A percentile compares a stretch with the other conserved stretches of the same genome.
Evolutionary conservation across 1,284 basidiomycete species (phyloP).

Genomic region (Heterobasidion irregulare): DNA sequence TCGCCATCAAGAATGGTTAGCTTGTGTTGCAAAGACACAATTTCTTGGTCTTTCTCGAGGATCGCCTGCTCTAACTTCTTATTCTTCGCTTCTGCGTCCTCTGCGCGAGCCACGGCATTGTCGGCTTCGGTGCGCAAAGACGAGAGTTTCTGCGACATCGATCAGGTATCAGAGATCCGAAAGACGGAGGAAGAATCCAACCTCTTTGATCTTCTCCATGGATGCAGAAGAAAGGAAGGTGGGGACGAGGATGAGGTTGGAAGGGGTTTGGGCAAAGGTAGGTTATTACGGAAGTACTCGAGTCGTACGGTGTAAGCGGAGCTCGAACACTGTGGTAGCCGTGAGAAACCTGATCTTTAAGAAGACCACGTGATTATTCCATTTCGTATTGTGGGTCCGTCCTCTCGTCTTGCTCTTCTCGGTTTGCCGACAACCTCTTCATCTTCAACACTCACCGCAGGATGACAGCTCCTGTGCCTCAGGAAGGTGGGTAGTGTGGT

Average conservation of each 20-base stretch:
- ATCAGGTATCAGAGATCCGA: constrained; percentile 24
- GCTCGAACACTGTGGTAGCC: too few species aligned
- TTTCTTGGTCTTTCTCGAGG: constrained; percentile 80
- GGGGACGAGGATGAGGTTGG: constrained; percentile 13
- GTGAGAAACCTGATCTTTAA: too few species aligned
- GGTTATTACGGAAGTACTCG: constrained; percentile 7
- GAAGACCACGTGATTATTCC: too few species aligned
- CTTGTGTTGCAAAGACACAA: constrained; percentile 77
- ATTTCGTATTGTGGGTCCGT: too few species aligned
- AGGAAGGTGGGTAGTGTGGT: constrained; percentile 42
- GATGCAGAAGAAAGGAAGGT: constrained; percentile 1
- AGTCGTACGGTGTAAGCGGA: too few species aligned
- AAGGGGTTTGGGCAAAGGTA: constrained; percentile 13
- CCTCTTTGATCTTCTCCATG: not conserved
- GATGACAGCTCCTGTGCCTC: constrained; percentile 63
- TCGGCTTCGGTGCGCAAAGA: constrained; percentile 78
- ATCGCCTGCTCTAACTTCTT: constrained; percentile 73
- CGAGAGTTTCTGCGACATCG: constrained; percentile 45
- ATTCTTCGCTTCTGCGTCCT: constrained; percentile 67
- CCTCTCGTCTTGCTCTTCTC: too few species aligned
- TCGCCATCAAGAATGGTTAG: constrained; percentile 39
- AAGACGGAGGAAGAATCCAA: not conserved
- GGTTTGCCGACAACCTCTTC: too few species aligned
- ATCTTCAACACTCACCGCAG: not conserved
- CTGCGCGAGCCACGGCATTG: constrained; percentile 61